Evolutionary conservation across 805 yeast genomes (phyloP).

Genomic region (Wickerhamiella parazyma): DNA sequence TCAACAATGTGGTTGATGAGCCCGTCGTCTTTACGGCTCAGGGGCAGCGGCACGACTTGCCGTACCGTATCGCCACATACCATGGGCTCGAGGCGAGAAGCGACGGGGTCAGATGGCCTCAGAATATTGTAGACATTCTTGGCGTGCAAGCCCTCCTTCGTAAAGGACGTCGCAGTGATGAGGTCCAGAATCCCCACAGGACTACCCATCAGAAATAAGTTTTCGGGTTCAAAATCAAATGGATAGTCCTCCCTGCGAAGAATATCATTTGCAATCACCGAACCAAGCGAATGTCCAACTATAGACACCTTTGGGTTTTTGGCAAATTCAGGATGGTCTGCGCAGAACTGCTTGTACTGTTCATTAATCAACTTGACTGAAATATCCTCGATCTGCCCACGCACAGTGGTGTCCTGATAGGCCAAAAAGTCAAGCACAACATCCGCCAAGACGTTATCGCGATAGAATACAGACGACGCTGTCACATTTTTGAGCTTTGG

Average conservation of each 20-base stretch:
- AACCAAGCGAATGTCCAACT: constrained; percentile 86
- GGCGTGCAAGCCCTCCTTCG: constrained; percentile 28
- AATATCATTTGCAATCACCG: constrained; percentile 70
- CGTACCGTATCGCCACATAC: constrained; percentile 42
- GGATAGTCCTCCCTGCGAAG: constrained; percentile 30
- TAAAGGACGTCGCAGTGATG: constrained; percentile 39
- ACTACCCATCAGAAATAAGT: constrained; percentile 72
- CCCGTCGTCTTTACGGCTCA: constrained; percentile 22
- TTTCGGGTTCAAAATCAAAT: constrained; percentile 58
- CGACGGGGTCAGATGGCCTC: constrained; percentile 87
- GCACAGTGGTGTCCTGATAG: constrained; percentile 55
- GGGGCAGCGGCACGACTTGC: constrained; percentile 40
- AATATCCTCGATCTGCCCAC: constrained; percentile 43
- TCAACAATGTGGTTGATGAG: constrained; percentile 26
- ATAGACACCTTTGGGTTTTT: constrained; percentile 63
- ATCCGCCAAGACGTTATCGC: constrained; percentile 56
- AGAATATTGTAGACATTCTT: constrained; percentile 62
- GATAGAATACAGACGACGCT: constrained; percentile 16
- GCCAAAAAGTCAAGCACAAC: constrained; percentile 73
- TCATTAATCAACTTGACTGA: constrained; percentile 54
- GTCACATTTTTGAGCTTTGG: constrained; percentile 12
- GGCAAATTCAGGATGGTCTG: constrained; percentile 50
- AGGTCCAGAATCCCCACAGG: constrained; percentile 81
- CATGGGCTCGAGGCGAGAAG: constrained; percentile 80
- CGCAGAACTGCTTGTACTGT: constrained; percentile 43